phyloP scores from a whole-genome alignment of 129 eudicot genomes.

The Escallonia rubra region DNA sequence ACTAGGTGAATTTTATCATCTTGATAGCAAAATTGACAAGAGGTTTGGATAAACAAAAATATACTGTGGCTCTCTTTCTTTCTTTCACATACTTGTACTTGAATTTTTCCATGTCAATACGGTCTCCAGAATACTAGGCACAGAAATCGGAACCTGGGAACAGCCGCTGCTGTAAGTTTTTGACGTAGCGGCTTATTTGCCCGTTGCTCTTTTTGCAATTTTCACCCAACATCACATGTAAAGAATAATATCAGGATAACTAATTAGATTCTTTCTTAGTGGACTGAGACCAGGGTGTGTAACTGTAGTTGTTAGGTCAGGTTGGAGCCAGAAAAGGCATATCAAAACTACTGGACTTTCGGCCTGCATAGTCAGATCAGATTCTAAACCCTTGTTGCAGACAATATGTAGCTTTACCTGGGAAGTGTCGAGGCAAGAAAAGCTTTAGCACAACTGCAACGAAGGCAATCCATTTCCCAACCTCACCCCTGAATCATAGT shows the following conservation, averaged over 20 bases:
- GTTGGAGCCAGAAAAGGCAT: not conserved
- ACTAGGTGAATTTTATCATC: not conserved
- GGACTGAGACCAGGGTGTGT: not conserved
- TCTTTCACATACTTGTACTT: no score
- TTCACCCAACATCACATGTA: not conserved
- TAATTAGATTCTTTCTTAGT: not conserved
- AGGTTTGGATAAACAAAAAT: not conserved
- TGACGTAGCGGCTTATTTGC: no score
- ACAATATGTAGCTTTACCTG: constrained; percentile 37
- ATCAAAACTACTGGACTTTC: not conserved
- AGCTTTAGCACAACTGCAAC: constrained; percentile 72
- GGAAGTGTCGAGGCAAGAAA: constrained; percentile 82
- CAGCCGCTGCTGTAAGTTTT: no score
- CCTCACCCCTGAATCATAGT: constrained; percentile 51
- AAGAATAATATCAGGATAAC: not conserved
- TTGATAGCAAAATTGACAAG: no score
- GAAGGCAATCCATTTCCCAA: constrained; percentile 81
- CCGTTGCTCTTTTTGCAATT: no score
- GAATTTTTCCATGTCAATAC: no score
- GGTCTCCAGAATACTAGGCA: no score
- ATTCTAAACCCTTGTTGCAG: not conserved
- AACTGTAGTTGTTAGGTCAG: not conserved
- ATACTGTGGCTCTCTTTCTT: no score
- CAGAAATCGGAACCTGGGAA: no score
- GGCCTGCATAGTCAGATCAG: not conserved